Percentiles rank a stretch among this genome's conserved stretches.
These are phyloP conservation scores for Fusarium napiforme DNA, from an alignment of 2,329 filamentous ascomycete species.

Conservation along the genomic window DNA sequence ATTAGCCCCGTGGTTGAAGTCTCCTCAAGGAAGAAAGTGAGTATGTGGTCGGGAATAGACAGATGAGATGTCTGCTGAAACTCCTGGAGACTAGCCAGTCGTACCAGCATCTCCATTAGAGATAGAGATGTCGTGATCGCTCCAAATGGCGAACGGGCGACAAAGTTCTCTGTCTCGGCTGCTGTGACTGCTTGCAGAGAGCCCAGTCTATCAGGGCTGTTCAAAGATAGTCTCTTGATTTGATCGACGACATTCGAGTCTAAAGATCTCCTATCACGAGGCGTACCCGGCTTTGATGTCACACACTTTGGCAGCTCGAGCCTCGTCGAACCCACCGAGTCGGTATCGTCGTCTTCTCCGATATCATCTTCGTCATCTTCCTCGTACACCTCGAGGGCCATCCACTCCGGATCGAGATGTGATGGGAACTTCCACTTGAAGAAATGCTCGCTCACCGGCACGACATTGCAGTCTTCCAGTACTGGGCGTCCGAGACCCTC, in stretches of 20 bases:
- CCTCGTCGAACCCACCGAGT: constrained; percentile 55
- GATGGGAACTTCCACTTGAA: constrained; percentile 64
- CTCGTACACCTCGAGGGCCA: constrained; percentile 86
- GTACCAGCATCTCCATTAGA: constrained; percentile 87
- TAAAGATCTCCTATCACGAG: constrained; percentile 44
- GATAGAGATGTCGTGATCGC: constrained; percentile 71
- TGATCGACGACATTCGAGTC: constrained; percentile 55
- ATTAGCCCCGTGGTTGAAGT: constrained; percentile 63
- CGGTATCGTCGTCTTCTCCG: constrained; percentile 56
- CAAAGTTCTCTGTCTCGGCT: constrained; percentile 44
- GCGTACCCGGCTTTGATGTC: constrained; percentile 13
- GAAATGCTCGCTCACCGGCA: neutral
- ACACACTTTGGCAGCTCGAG: constrained; percentile 46
- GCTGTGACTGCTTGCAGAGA: constrained; percentile 16
- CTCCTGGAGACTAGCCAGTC: constrained; percentile 87
- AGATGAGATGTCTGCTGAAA: constrained; percentile 91
- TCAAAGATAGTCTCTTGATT: constrained; percentile 54
- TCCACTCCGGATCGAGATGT: constrained; percentile 88
- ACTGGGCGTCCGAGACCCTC: constrained; percentile 26
- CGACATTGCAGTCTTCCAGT: neutral
- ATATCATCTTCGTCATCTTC: constrained; percentile 58
- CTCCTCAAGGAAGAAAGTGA: constrained; percentile 85
- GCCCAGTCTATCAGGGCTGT: constrained; percentile 15
- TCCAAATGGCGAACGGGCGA: constrained; percentile 60
- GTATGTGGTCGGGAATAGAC: constrained; percentile 87